Percentiles rank a stretch among this genome's conserved stretches.
Conservation (phyloP, 164 flowering plant genomes). For the Dillenia suffruticosa region DNA sequence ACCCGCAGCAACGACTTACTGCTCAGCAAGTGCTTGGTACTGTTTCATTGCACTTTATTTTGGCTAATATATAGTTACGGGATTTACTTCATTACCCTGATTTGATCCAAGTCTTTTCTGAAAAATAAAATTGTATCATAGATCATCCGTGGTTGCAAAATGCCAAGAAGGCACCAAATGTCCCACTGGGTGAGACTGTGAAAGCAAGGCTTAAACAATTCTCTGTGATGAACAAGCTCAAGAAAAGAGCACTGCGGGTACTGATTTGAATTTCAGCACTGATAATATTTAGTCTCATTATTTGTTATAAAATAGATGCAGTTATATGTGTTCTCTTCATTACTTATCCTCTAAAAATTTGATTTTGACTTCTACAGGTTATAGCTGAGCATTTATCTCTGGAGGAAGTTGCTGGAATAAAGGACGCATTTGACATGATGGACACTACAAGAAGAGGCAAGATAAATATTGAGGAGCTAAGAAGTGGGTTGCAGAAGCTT, state of each 20-base stretch:
- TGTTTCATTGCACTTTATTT: background rate
- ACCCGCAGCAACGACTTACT: slow-evolving; percentile 45
- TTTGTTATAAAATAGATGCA: too few relatives aligned
- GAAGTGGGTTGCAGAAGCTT: slow-evolving; percentile 58
- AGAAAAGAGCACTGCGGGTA: slow-evolving; percentile 63
- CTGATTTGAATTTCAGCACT: background rate
- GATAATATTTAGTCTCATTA: too few relatives aligned
- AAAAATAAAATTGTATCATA: slow-evolving; percentile 13
- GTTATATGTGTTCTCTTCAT: too few relatives aligned
- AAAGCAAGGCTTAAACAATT: slow-evolving; percentile 68
- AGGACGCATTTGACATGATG: slow-evolving; percentile 81
- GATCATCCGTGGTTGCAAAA: slow-evolving; percentile 66
- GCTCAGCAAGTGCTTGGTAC: slow-evolving; percentile 65
- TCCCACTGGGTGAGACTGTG: slow-evolving; percentile 62
- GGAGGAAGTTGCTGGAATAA: slow-evolving; percentile 90
- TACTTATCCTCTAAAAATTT: background rate
- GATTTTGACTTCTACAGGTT: slow-evolving; percentile 37
- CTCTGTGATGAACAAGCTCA: slow-evolving; percentile 70
- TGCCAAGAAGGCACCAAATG: slow-evolving; percentile 60
- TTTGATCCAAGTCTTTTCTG: too few relatives aligned
- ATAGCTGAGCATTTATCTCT: slow-evolving; percentile 84
- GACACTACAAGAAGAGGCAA: slow-evolving; percentile 62
- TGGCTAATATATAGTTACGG: too few relatives aligned
- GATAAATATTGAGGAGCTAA: slow-evolving; percentile 63
- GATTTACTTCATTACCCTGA: too few relatives aligned